Base-by-base conservation (phyloP, 148 eudicot species). In the Diospyros kaki region DNA sequence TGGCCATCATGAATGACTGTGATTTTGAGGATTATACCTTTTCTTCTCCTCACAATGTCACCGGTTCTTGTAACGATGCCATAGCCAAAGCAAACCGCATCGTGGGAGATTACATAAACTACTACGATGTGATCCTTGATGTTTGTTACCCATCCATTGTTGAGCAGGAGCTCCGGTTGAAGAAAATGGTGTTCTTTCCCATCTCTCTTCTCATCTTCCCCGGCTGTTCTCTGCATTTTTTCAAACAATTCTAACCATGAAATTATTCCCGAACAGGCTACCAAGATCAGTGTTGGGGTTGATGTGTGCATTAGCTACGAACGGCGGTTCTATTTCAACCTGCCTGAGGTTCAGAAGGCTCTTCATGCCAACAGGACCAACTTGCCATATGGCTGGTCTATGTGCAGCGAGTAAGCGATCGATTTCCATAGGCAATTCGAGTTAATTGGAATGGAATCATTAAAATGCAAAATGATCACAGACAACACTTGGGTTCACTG, bases 361-460 rank as follows among this genome's bases (percentile, higher is more conserved):
- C 96, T 94, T 72, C 98, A 94, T 77, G 98, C 98, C 13, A 94
- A 94, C 78, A 82, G 96, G 78, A 94, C 98, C 53, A 83, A 84
- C 73, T 85, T 94, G 68, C 90, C 93, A 14, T 90, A 94, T 83
- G 53, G n/a, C 64, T 94, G 98, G 98, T 83, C 91, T 51, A 92
- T 88, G 96, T 94, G 98, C 88, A 94, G 96, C 62, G 40, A 73
- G 98, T 92, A 81, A 81, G 28, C 28, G 28, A 28, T 28, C 43
- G 68, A 64, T 12, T 7, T n/a, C n/a, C 9, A 42, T n/a, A 8
- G 4, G 38, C n/a, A 6, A 41, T 41, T 41, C 48, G 42, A 41
- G 45, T 40, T 41, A 64, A 64, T 17, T 63, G 9, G 40, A 40
- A 9, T 64, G 67, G 67, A 64, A 14, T 11, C 42, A 2, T 39